Base-by-base conservation (phyloP, 2,329 filamentous ascomycete species). In the Colletotrichum navitas region DNA sequence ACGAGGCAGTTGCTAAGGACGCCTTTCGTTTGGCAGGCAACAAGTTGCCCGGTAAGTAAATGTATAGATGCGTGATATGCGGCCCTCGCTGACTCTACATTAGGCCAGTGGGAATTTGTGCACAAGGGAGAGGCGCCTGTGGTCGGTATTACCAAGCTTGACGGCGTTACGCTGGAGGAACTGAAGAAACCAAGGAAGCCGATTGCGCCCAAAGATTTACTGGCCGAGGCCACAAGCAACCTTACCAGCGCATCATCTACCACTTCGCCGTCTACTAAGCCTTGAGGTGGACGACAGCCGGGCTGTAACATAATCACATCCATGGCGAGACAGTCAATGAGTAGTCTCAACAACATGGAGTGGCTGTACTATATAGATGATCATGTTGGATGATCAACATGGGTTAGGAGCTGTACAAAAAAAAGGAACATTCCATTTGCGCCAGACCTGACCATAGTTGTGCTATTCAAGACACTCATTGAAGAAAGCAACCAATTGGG, bases 1-100 rank as follows among this genome's bases (percentile, higher is more conserved):
- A 99, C 88, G 96, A 99, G 85, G 93, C 97, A 84, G 91, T 99
- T 75, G 95, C 93, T 29, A 90, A 91, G 76, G 96, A 99, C 85
- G 96, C 96, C 41, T 97, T 99, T 84, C 89, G 96, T 74, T 84
- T 99, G 80, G 96, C 96, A 21, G 96, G 94, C 52, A 94, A 97
- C 83, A 99, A 99, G 85, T 85, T 99, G 82, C 96, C 96, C 62
- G 94, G 94, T 94, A 84, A 81, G 90, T 84, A 36, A 0, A 36
- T 14, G 5, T 11, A 29, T 16, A 24, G 34, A 41, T 43, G 29
- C 24, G 21, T 34, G 26, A 24, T 5, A 11, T 43, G 14, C 21
- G 18, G n/a, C 18, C 16, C n/a, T 26, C 14, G 60, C 78, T 80
- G 74, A 80, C 65, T 56, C 18, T 32, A 62, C 18, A 59, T 18